These are phyloP conservation scores for Fraxinus latifolia DNA, from an alignment of 305 asterid genomes.

Conservation along the genomic window DNA sequence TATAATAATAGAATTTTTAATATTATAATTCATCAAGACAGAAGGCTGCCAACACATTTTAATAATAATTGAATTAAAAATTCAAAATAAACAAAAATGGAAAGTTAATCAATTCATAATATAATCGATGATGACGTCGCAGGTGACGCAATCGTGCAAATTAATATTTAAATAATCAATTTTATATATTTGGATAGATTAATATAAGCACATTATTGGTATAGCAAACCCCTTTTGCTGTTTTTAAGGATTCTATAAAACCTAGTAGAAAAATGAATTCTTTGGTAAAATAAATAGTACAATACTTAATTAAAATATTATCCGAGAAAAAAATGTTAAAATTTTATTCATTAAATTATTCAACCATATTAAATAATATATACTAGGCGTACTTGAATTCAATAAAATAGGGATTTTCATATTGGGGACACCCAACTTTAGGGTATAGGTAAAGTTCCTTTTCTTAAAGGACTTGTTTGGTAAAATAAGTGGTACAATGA, in stretches of 20 bases:
- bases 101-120: constrained; percentile 18
- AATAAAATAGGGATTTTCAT: neutral
- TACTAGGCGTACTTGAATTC: neutral
- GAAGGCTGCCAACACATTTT: neutral
- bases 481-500: no score
- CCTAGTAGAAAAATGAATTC: constrained; percentile 17
- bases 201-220: neutral
- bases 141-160: constrained; percentile 42
- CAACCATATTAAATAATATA: no score
- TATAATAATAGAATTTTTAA: neutral
- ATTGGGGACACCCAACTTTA: constrained; percentile 25
- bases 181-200: neutral
- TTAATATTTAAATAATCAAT: neutral
- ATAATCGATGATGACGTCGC: constrained; percentile 49
- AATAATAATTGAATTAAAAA: neutral
- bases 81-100: neutral
- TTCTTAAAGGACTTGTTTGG: constrained; percentile 25
- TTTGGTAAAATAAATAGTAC: neutral
- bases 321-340: neutral
- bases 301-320: no score
- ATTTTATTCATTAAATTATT: no score
- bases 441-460: constrained; percentile 55
- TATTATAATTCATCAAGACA: neutral
- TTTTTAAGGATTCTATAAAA: constrained; percentile 11
- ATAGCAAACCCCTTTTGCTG: neutral